phyloP scores from a whole-genome alignment of 805 yeast species.

The Hanseniaspora osmophila region DNA sequence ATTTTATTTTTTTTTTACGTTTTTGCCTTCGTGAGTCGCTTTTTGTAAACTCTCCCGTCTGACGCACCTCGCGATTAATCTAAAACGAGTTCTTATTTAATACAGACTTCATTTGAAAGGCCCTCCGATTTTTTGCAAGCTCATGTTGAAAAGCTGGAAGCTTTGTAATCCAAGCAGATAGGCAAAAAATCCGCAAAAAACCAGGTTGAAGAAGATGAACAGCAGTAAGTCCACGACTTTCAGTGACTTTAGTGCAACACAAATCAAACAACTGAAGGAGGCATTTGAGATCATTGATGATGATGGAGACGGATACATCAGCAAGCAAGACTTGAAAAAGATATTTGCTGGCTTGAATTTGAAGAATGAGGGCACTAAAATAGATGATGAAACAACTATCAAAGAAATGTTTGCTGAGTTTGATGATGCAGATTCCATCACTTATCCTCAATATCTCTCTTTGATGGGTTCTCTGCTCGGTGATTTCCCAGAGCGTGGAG shows the following conservation, averaged over 20 bases:
- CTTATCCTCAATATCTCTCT: conserved; percentile 53
- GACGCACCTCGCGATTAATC: too few species aligned
- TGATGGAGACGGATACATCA: conserved; percentile 58
- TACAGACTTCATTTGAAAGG: too few species aligned
- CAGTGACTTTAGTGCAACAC: conserved; percentile 40
- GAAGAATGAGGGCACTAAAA: conserved; percentile 25
- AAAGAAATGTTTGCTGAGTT: conserved; percentile 1
- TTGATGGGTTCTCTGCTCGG: conserved; percentile 43
- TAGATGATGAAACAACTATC: conserved; percentile 31
- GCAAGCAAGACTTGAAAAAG: conserved; percentile 39
- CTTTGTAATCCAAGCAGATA: too few species aligned
- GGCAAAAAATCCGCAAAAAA: too few species aligned
- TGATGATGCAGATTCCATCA: conserved; percentile 25
- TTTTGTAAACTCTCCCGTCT: too few species aligned
- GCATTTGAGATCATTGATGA: conserved; percentile 72
- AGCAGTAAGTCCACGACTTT: conserved; percentile 21
- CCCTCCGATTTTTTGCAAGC: too few species aligned
- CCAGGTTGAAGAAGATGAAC: conserved; percentile 15
- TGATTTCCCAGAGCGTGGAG: conserved; percentile 28
- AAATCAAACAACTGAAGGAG: conserved; percentile 52
- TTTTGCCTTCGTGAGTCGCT: too few species aligned
- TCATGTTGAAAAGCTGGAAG: too few species aligned
- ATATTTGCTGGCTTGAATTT: conserved; percentile 42
- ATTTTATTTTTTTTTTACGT: background rate
- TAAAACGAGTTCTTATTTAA: too few species aligned